Conservation (phyloP, 768 basidiomycete genomes). For the Ephemerocybe angulata region DNA sequence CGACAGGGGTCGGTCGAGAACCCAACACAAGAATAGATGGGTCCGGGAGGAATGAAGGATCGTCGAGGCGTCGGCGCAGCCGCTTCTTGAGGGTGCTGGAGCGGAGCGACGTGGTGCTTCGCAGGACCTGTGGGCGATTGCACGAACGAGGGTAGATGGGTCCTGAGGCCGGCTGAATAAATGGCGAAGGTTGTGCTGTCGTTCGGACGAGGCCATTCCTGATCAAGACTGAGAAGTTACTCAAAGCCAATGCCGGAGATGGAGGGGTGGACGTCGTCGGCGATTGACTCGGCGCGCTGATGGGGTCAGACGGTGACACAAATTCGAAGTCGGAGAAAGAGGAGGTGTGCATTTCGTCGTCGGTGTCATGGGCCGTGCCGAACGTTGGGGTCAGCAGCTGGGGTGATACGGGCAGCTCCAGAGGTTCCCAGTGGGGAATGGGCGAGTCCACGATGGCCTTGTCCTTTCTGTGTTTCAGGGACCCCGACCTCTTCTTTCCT, state of each 20-base stretch:
- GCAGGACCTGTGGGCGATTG: slow-evolving; percentile 36
- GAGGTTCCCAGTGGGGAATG: slow-evolving; percentile 30
- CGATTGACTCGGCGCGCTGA: slow-evolving; percentile 9
- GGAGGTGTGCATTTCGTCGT: slow-evolving; percentile 13
- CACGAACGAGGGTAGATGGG: slow-evolving; percentile 44
- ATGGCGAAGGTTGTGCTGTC: slow-evolving; percentile 44
- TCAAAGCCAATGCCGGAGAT: slow-evolving; percentile 29
- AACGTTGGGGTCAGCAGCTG: slow-evolving; percentile 11
- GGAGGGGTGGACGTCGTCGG: slow-evolving; percentile 16
- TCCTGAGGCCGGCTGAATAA: slow-evolving; percentile 27
- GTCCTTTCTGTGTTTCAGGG: slow-evolving; percentile 17
- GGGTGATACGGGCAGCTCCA: slow-evolving; percentile 7
- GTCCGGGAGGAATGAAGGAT: slow-evolving; percentile 33
- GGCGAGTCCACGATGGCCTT: slow-evolving; percentile 6
- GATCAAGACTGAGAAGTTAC: slow-evolving; percentile 41
- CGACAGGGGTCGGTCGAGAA: slow-evolving; percentile 24
- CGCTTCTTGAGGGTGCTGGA: slow-evolving; percentile 47
- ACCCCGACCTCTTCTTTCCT: slow-evolving; percentile 29
- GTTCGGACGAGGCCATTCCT: slow-evolving; percentile 41
- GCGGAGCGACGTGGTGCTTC: slow-evolving; percentile 37
- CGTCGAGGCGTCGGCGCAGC: slow-evolving; percentile 45
- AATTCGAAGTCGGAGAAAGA: slow-evolving; percentile 20
- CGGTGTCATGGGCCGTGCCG: background rate
- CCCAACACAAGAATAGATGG: slow-evolving; percentile 44
- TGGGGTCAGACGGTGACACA: slow-evolving; percentile 6